Conservation (phyloP, 169 alveolate genomes). For the Cryptosporidium xiaoi region DNA sequence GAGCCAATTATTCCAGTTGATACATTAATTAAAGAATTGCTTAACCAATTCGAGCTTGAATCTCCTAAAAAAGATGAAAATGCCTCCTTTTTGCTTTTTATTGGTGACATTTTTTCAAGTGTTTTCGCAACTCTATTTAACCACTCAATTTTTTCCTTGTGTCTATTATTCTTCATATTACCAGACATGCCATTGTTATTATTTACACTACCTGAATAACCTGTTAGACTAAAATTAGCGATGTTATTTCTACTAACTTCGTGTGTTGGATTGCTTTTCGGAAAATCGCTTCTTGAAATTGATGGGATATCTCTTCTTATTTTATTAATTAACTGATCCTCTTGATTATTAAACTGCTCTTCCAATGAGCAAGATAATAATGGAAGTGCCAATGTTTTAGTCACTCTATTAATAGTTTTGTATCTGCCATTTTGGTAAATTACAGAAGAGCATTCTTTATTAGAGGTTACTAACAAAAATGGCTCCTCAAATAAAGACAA, state of each 20-base stretch:
- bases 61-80: slow-evolving; percentile 36
- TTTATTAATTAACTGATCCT: not conserved
- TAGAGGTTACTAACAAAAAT: slow-evolving; percentile 12
- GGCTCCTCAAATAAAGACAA: slow-evolving; percentile 60
- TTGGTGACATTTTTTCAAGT: slow-evolving; percentile 57
- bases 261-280: not conserved
- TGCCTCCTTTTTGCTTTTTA: slow-evolving; percentile 27
- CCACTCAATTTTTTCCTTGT: slow-evolving; percentile 46
- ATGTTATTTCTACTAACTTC: not conserved
- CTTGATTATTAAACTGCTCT: slow-evolving; percentile 5
- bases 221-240: not conserved
- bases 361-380: slow-evolving; percentile 33
- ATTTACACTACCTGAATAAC: not conserved
- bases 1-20: slow-evolving; percentile 50
- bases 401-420: slow-evolving; percentile 53
- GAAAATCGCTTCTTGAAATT: not conserved
- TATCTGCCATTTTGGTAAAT: slow-evolving; percentile 50
- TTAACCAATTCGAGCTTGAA: slow-evolving; percentile 50
- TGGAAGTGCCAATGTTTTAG: slow-evolving; percentile 52
- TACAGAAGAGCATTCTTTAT: slow-evolving; percentile 18
- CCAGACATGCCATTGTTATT: not conserved
- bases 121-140: slow-evolving; percentile 35
- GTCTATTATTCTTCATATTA: not conserved
- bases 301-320: not conserved
- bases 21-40: slow-evolving; percentile 45